A percentile compares a stretch with the other conserved stretches of the same genome.
Evolutionary conservation across 1,139 yeast genomes (phyloP).

Genomic region (Suzukiozyma palmioleophila): DNA sequence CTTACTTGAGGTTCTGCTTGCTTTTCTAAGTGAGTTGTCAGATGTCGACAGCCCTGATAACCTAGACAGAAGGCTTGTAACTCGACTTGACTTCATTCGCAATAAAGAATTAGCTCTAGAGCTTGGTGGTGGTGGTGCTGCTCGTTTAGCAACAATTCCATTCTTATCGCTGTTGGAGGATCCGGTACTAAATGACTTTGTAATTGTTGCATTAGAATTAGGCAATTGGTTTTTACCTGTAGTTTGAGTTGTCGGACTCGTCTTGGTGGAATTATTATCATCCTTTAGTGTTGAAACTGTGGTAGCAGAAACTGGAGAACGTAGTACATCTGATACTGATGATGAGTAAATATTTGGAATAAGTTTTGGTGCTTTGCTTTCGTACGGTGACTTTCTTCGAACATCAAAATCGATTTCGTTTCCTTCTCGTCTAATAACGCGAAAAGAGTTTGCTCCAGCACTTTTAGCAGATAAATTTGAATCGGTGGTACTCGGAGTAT

Average conservation of each 20-base stretch:
- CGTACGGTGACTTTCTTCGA: slow-evolving; percentile 72
- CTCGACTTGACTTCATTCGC: slow-evolving; percentile 1
- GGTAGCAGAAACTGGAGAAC: slow-evolving; percentile 38
- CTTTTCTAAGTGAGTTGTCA: background rate
- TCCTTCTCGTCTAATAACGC: slow-evolving; percentile 50
- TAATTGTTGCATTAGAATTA: background rate
- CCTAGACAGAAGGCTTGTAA: slow-evolving; percentile 2
- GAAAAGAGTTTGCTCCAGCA: slow-evolving; percentile 41
- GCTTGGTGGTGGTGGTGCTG: slow-evolving; percentile 65
- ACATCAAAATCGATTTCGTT: slow-evolving; percentile 80
- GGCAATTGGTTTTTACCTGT: background rate
- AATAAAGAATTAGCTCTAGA: slow-evolving; percentile 1
- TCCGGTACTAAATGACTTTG: slow-evolving; percentile 1
- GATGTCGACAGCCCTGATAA: background rate
- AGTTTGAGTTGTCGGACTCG: slow-evolving; percentile 6
- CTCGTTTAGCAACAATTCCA: slow-evolving; percentile 56
- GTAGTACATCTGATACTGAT: slow-evolving; percentile 29
- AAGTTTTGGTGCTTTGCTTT: slow-evolving; percentile 37
- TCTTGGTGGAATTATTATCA: slow-evolving; percentile 12
- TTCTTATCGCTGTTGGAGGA: slow-evolving; percentile 11
- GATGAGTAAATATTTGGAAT: slow-evolving; percentile 43
- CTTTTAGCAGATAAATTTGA: slow-evolving; percentile 10
- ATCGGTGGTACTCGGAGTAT: slow-evolving; percentile 3
- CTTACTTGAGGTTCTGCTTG: slow-evolving; percentile 9
- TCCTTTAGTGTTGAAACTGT: slow-evolving; percentile 32